Evolutionary conservation across 495 filamentous ascomycete species (phyloP).

Genomic region (Amniculicola lignicola): DNA sequence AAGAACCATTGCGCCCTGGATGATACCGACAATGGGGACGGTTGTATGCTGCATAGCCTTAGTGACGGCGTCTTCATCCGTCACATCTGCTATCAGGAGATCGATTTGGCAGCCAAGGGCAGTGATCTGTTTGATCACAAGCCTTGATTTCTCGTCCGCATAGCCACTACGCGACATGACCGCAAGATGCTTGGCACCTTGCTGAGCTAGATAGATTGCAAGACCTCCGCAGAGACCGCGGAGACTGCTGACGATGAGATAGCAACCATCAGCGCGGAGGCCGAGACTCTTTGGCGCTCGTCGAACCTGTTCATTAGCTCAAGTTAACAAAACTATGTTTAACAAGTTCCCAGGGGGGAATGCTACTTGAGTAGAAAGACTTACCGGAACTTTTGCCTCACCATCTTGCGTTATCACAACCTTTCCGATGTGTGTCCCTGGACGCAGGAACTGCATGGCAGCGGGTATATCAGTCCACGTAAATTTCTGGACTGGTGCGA

Average conservation of each 20-base stretch:
- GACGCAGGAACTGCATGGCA: neutral
- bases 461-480: neutral
- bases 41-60: neutral
- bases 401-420: neutral
- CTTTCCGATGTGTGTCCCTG: constrained; percentile 1
- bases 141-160: neutral
- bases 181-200: neutral
- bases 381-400: neutral
- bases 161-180: constrained; percentile 2
- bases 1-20: constrained; percentile 5
- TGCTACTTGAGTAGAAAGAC: too few species aligned
- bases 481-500: neutral
- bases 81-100: neutral
- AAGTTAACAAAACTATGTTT: too few species aligned
- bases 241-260: constrained; percentile 1
- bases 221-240: constrained; percentile 1
- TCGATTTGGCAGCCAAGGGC: neutral
- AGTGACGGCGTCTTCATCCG: neutral
- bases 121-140: neutral
- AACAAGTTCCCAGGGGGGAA: too few species aligned
- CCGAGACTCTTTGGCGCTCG: neutral
- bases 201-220: neutral
- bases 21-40: neutral
- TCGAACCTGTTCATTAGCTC: too few species aligned
- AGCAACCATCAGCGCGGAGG: neutral